Evolutionary conservation across 331 rosid species (phyloP), one percentile per base, ranked within the genome.

Genomic region (Erythrophleum ivorense): DNA sequence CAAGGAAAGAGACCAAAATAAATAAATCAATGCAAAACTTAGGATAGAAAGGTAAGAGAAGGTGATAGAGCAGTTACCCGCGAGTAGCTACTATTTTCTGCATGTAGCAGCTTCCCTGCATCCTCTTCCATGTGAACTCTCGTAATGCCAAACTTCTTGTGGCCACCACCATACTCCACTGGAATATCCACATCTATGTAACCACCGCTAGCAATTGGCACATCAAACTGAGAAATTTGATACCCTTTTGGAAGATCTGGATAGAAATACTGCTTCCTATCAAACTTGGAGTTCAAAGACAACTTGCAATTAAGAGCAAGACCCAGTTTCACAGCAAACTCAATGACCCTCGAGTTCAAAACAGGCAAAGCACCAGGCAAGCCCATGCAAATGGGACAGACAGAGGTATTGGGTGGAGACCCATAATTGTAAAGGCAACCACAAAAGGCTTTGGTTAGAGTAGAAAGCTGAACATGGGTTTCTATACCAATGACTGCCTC

Each of bases 51-150:
- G 21, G 59, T 12, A 62, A 64, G 62, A 36, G 16, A 76, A 68
- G 55, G 41, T 36, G 19, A 84, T 14, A 40, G 74, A 83, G 67
- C 73, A 60, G 67, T 75, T 72, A 83, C 98, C 95, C 89, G 96
- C 52, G 98, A 91, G 86, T 86, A 78, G 86, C 87, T 88, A 77
- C 92, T 97, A 79, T 74, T 89, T 9, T 95, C 98, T 9, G 97
- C 86, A 83, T 95, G 98, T 52, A 95, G 83, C 69, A 95, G 85
- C 88, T 95, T 95, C 76, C 98, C 98, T 0, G 98, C 98, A 90
- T 95, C 98, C 90, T 95, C 98, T 88, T 95, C 98, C 97, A 95
- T 93, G 86, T 95, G 98, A 83, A 93, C 98, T 87, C 98, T 93
- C 38, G 98, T 93, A 84, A 95, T 84, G 75, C 98, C 98, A 81